phyloP scores from a whole-genome alignment of 106 monocot species.

The Dendrobium officinale region DNA sequence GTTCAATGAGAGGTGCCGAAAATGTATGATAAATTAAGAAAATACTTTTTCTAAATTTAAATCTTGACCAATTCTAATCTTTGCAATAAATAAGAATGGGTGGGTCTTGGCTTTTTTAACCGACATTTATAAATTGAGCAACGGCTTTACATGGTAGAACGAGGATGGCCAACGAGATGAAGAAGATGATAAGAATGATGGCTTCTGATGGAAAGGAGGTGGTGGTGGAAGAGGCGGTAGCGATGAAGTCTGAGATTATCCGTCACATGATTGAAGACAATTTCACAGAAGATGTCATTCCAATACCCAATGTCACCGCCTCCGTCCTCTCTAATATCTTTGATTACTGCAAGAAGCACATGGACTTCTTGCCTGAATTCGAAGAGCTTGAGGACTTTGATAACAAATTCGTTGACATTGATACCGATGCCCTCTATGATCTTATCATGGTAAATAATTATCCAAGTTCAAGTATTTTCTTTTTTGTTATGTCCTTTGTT shows the following conservation, averaged over 20 bases:
- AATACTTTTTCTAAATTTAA: too few relatives aligned
- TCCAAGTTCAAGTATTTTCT: too few relatives aligned
- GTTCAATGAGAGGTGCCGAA: too few relatives aligned
- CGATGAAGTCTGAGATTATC: not conserved
- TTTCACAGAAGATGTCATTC: not conserved
- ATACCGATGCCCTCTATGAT: not conserved
- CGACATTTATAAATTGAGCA: too few relatives aligned
- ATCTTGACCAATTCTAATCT: too few relatives aligned
- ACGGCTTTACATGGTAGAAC: too few relatives aligned
- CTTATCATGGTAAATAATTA: not conserved
- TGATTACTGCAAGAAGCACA: slow-evolving; percentile 1
- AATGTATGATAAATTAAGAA: too few relatives aligned
- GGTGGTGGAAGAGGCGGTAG: not conserved
- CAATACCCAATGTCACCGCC: slow-evolving; percentile 4
- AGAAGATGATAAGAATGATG: not conserved
- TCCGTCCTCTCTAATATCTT: not conserved
- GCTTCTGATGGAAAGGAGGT: not conserved
- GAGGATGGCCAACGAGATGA: too few relatives aligned
- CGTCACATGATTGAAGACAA: not conserved
- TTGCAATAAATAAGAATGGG: too few relatives aligned
- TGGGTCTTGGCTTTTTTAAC: too few relatives aligned
- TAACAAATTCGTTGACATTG: not conserved
- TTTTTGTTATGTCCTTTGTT: not conserved
- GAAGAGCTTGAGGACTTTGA: not conserved
- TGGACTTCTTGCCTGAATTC: not conserved